A percentile compares a stretch with the other conserved stretches of the same genome.
Conservation (phyloP, 2,329 filamentous ascomycete genomes). For the Microcyclospora pomicola region DNA sequence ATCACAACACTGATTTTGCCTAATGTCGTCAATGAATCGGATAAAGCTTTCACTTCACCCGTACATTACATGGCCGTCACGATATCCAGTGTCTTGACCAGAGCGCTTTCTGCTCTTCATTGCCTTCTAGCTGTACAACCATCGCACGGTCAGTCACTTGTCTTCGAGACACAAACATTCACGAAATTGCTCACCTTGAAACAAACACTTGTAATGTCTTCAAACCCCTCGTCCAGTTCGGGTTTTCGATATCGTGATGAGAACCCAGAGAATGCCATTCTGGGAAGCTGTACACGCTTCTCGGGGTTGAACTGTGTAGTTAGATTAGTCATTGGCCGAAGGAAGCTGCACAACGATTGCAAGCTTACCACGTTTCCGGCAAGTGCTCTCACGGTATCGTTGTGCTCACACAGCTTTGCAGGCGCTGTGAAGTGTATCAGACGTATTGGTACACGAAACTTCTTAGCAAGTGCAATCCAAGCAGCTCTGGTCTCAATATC, state of each 20-base stretch:
- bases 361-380: conserved; percentile 25
- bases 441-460: conserved; percentile 59
- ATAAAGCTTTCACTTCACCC: no score
- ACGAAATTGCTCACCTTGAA: conserved; percentile 45
- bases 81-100: conserved; percentile 67
- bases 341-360: conserved; percentile 1
- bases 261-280: conserved; percentile 68
- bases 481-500: conserved; percentile 61
- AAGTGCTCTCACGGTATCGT: conserved; percentile 67
- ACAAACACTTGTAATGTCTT: conserved; percentile 60
- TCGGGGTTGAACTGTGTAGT: conserved; percentile 62
- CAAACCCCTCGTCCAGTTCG: conserved; percentile 61
- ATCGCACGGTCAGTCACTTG: background rate
- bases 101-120: conserved; percentile 50
- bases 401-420: conserved; percentile 62
- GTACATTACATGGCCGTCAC: conserved; percentile 3
- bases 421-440: conserved; percentile 74
- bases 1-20: no score
- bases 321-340: background rate
- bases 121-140: conserved; percentile 46
- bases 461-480: conserved; percentile 64
- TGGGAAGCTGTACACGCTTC: conserved; percentile 56
- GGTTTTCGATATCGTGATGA: conserved; percentile 60
- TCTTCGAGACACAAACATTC: background rate
- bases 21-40: no score